These are phyloP conservation scores for Boechera divaricarpa DNA, from an alignment of 345 rosid species.

Conservation along the genomic window DNA sequence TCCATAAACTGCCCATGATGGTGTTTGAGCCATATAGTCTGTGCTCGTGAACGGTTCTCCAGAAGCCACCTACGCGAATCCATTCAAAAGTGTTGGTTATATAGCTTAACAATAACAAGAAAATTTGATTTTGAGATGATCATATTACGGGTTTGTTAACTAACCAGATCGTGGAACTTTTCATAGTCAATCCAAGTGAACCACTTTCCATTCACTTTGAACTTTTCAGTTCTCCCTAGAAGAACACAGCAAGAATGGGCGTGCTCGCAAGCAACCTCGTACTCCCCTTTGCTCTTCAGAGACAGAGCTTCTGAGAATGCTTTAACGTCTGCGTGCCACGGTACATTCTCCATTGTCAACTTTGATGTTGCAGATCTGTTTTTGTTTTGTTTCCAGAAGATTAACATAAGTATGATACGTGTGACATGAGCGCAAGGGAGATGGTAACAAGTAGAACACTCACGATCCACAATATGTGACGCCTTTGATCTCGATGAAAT, in stretches of 20 bases:
- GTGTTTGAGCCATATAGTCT: slow-evolving; percentile 90
- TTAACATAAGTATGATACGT: slow-evolving; percentile 25
- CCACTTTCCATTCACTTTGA: slow-evolving; percentile 88
- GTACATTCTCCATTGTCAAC: slow-evolving; percentile 97
- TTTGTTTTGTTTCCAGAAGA: slow-evolving; percentile 26
- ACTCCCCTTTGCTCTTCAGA: slow-evolving; percentile 71
- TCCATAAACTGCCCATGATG: slow-evolving; percentile 94
- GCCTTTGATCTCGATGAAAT: slow-evolving; percentile 97
- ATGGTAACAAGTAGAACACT: slow-evolving; percentile 37
- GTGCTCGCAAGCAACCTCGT: slow-evolving; percentile 98
- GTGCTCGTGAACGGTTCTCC: slow-evolving; percentile 76
- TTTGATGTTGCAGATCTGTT: slow-evolving; percentile 91
- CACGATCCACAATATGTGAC: slow-evolving; percentile 96
- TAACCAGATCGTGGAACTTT: slow-evolving; percentile 89
- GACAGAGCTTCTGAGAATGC: slow-evolving; percentile 90
- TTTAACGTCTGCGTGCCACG: slow-evolving; percentile 95
- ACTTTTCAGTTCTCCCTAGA: slow-evolving; percentile 83
- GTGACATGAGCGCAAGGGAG: slow-evolving; percentile 17
- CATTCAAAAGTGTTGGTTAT: not conserved
- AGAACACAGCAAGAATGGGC: slow-evolving; percentile 95
- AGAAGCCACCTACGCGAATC: slow-evolving; percentile 67
- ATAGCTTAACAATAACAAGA: not conserved
- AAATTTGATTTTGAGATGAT: slow-evolving; percentile 4
- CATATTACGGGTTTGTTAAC: slow-evolving; percentile 36
- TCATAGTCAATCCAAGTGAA: slow-evolving; percentile 98